Conservation (phyloP, 805 yeast genomes). For the Wickerhamiella vanderwaltii region DNA sequence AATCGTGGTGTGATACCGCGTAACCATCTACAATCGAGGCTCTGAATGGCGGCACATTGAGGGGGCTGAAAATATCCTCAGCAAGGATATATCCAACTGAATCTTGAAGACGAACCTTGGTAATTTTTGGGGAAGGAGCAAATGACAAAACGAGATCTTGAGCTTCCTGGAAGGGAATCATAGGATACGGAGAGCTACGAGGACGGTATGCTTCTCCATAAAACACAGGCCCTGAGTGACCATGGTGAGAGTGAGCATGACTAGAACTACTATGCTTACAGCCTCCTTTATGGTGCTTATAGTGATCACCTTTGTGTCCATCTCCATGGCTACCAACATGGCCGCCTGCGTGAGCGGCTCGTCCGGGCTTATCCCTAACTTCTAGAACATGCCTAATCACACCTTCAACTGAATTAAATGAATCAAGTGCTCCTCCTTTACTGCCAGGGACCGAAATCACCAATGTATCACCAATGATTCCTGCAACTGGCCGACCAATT, state of each 20-base stretch:
- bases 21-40: conserved; percentile 49
- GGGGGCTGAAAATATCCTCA: conserved; percentile 32
- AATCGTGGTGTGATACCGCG: conserved; percentile 36
- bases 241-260: conserved; percentile 16
- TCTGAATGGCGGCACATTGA: conserved; percentile 37
- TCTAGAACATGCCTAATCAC: conserved; percentile 35
- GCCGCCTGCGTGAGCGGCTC: neutral
- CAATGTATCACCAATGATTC: conserved; percentile 28
- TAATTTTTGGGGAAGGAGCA: conserved; percentile 27
- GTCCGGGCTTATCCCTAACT: conserved; percentile 1
- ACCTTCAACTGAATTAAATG: conserved; percentile 30
- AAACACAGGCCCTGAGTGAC: conserved; percentile 27
- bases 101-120: conserved; percentile 24
- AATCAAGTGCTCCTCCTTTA: conserved; percentile 38
- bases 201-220: conserved; percentile 37
- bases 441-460: conserved; percentile 43
- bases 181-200: conserved; percentile 39
- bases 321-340: neutral
- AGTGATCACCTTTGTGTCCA: neutral
- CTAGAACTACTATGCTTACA: conserved; percentile 12
- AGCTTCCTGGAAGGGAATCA: conserved; percentile 35
- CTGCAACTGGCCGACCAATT: conserved; percentile 41
- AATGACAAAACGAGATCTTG: conserved; percentile 25
- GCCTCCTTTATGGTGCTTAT: neutral
- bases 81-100: conserved; percentile 33